These are phyloP conservation scores for Elsinoe perseae DNA, from an alignment of 2,329 filamentous ascomycete genomes.

Conservation along the genomic window DNA sequence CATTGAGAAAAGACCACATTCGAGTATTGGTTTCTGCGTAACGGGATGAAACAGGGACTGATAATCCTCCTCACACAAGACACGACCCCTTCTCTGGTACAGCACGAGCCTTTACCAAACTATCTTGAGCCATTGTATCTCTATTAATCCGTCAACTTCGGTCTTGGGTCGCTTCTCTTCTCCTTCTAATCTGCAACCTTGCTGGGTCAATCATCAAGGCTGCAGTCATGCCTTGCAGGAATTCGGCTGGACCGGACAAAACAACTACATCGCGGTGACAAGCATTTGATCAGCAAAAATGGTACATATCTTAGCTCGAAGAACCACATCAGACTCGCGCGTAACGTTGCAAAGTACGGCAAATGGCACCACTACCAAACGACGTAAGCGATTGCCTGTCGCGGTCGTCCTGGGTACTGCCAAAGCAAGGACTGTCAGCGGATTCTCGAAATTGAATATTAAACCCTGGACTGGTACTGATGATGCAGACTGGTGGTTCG, in stretches of 20 bases:
- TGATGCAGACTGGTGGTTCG: slow-evolving; percentile 32
- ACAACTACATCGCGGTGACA: not conserved
- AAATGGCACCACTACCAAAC: not conserved
- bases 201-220: not conserved
- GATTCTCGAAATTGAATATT: not conserved
- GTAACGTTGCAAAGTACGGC: not conserved
- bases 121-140: no score
- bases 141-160: no score
- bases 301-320: not conserved
- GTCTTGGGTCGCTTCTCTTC: no score
- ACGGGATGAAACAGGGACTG: not conserved
- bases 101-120: not conserved
- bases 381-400: not conserved
- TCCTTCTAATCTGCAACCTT: not conserved
- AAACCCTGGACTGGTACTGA: slow-evolving; percentile 28
- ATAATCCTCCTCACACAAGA: not conserved
- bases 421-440: not conserved
- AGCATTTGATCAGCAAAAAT: not conserved
- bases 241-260: not conserved
- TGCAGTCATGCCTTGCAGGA: not conserved
- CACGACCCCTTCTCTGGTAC: not conserved
- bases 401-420: not conserved
- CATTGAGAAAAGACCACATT: no score
- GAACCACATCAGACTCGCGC: not conserved
- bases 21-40: not conserved